A percentile compares a stretch with the other conserved stretches of the same genome.
phyloP scores from a whole-genome alignment of 352 stramenopile species.

The Phytophthora pluvialis region DNA sequence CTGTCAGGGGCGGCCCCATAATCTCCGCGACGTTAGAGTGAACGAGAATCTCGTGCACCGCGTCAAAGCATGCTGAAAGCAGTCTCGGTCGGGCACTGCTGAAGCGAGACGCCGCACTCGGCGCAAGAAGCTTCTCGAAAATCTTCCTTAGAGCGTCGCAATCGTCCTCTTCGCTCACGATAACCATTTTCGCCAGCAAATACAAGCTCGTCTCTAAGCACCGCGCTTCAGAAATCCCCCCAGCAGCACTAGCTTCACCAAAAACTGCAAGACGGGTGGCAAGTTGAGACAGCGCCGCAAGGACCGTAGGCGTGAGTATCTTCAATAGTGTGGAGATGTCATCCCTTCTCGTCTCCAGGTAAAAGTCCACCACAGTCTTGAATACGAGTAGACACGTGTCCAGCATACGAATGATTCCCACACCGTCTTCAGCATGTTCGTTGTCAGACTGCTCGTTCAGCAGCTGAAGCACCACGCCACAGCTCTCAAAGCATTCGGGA shows the following conservation, averaged over 20 bases:
- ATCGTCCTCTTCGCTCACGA: conserved; percentile 9
- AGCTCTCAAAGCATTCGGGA: conserved; percentile 24
- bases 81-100: neutral
- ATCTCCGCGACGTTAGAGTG: conserved; percentile 13
- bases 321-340: conserved; percentile 8
- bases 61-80: conserved; percentile 9
- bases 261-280: neutral
- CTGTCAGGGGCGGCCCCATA: neutral
- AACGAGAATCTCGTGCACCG: conserved; percentile 8
- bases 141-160: conserved; percentile 6
- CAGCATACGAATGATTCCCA: conserved; percentile 23
- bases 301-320: conserved; percentile 12
- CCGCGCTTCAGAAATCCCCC: neutral
- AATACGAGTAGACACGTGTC: conserved; percentile 29
- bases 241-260: neutral
- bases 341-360: conserved; percentile 15
- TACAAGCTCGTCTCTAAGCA: conserved; percentile 21
- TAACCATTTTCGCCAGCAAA: conserved; percentile 14
- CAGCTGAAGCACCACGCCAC: conserved; percentile 17
- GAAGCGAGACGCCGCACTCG: neutral
- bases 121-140: conserved; percentile 17
- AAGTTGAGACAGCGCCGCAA: conserved; percentile 11
- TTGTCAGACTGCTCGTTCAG: conserved; percentile 2
- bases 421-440: neutral
- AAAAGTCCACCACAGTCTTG: conserved; percentile 18